phyloP scores from a whole-genome alignment of 2,329 filamentous ascomycete genomes.

The Alternaria ventricosa region DNA sequence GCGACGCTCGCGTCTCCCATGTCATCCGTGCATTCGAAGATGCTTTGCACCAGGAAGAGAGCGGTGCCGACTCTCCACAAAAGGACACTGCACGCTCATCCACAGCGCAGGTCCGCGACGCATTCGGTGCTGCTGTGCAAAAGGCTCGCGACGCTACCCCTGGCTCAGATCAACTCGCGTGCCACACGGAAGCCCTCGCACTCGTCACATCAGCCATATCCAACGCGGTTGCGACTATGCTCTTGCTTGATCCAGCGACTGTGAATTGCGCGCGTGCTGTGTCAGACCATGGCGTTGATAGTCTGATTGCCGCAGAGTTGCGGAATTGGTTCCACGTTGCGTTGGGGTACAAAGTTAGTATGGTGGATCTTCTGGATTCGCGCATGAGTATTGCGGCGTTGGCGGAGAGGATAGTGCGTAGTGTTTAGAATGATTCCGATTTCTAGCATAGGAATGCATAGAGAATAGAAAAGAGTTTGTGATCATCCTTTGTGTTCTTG shows the following conservation, averaged over 20 bases:
- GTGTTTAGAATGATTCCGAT: not conserved
- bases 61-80: not conserved
- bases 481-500: not conserved
- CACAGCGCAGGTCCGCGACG: not conserved
- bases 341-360: not conserved
- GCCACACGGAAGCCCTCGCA: not conserved
- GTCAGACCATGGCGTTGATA: conserved; percentile 17
- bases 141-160: not conserved
- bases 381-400: not conserved
- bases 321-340: conserved; percentile 17
- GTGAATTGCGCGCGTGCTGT: conserved; percentile 4
- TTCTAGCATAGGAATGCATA: too few relatives aligned
- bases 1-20: conserved; percentile 31
- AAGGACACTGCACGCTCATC: conserved; percentile 1
- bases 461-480: not conserved
- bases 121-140: not conserved
- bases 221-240: conserved; percentile 8
- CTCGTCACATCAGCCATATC: not conserved
- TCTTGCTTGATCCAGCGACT: conserved; percentile 7
- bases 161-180: not conserved
- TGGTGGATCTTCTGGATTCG: conserved; percentile 8
- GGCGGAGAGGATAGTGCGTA: not conserved
- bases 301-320: conserved; percentile 20
- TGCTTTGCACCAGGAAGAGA: conserved; percentile 6
- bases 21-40: conserved; percentile 35